Base-by-base conservation (phyloP, 139 green algal species). In the Klebsormidium nitens region DNA sequence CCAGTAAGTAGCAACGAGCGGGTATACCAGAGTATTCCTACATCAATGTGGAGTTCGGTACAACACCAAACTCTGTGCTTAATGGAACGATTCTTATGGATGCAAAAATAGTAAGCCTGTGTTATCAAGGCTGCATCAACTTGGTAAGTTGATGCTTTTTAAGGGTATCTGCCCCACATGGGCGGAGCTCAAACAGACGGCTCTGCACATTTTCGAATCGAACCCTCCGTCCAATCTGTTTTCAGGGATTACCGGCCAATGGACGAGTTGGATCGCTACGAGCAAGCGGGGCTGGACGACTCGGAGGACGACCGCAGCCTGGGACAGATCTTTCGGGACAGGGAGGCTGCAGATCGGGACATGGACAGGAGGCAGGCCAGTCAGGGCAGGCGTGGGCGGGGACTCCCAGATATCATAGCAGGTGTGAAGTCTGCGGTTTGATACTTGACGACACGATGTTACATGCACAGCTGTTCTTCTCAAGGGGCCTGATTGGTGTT, bases 191-290 rank as follows among this genome's bases (percentile, higher is more conserved):
- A n/a, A n/a, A n/a, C n/a, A n/a, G n/a, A n/a, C n/a, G n/a, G n/a
- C n/a, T n/a, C n/a, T n/a, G n/a, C n/a, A n/a, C n/a, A 31, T 14
- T 36, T 42, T 23, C 32, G 55, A 42, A 32, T 35, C 31, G 55
- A 38, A 62, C 11, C 26, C n/a, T 32, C 52, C 55, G 17, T 34
- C n/a, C 29, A 3, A 31, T 38, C 3, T 62, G 26, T 62, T 1
- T 34, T 64, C 87, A 95, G 91, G 37, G 93, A 98, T 77, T 98
- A 98, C 74, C 86, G 87, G n/a, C 67, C 82, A 3, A 95, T 91
- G 66, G 71, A 84, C 2, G 68, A 88, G 17, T 80, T 97, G 50
- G 93, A 98, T 75, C 47, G 71, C 28, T 97, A 97, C 69, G 93
- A 97, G 50, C 57, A 42, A 1, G 85, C 86, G n/a, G 93, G 86